Evolutionary conservation across 1,139 yeast genomes (phyloP).

Genomic region (Candida glucosophila): DNA sequence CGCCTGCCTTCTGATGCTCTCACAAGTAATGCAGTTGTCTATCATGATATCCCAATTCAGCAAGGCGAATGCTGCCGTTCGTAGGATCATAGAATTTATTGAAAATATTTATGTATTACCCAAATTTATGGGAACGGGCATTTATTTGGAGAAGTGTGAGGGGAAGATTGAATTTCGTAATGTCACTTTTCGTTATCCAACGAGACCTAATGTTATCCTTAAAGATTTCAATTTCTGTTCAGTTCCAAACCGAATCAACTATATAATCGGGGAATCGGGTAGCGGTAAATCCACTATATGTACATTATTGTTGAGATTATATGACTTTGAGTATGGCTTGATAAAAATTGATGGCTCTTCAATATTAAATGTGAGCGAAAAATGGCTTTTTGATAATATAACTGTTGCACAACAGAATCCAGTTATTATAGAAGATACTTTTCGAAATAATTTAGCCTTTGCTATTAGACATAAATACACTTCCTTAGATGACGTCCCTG

Average conservation of each 20-base stretch:
- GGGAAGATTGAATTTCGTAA: conserved; percentile 45
- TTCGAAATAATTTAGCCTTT: conserved; percentile 55
- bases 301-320: conserved; percentile 52
- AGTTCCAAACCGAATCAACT: conserved; percentile 41
- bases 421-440: conserved; percentile 52
- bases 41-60: conserved; percentile 48
- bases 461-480: conserved; percentile 21
- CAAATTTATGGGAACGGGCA: conserved; percentile 8
- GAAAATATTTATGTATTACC: conserved; percentile 6
- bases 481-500: conserved; percentile 16
- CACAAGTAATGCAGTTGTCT: conserved; percentile 43
- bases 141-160: conserved; percentile 20
- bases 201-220: conserved; percentile 42
- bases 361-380: conserved; percentile 29
- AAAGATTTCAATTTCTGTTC: conserved; percentile 37
- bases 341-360: conserved; percentile 50
- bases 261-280: conserved; percentile 79
- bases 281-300: conserved; percentile 86
- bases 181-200: conserved; percentile 55
- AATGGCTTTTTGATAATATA: conserved; percentile 55
- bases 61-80: conserved; percentile 56
- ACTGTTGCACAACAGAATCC: conserved; percentile 70
- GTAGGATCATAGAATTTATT: conserved; percentile 22
- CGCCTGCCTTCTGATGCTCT: conserved; percentile 65
- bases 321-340: conserved; percentile 51